Evolutionary conservation across 176 grass and related monocot genomes (phyloP).

Genomic region (Avena sativa): DNA sequence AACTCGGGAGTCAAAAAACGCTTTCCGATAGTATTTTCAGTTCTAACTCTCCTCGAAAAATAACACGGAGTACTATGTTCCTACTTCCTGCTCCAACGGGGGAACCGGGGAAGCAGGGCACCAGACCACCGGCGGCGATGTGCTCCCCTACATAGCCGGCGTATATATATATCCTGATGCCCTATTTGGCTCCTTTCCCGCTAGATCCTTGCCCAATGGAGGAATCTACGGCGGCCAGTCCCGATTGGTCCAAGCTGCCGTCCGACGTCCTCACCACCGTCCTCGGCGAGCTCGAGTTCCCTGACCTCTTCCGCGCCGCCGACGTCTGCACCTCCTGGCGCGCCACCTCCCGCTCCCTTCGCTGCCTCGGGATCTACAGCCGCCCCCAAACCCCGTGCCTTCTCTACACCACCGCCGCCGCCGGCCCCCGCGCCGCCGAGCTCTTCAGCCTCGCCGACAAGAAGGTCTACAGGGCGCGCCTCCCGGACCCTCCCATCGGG

Average conservation of each 20-base stretch:
- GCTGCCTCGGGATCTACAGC: background rate
- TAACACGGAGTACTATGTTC: too few species aligned
- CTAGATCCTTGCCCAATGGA: background rate
- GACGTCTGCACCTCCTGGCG: background rate
- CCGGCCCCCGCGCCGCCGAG: background rate
- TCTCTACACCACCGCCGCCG: background rate
- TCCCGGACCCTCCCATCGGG: background rate
- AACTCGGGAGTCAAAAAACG: too few species aligned
- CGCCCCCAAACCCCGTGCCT: background rate
- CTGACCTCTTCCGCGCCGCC: background rate
- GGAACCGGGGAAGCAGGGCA: too few species aligned
- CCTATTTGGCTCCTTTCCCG: background rate
- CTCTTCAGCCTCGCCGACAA: background rate
- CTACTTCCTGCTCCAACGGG: too few species aligned
- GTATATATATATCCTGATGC: too few species aligned
- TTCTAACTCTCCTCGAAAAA: too few species aligned
- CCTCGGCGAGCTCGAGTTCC: background rate
- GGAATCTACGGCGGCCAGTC: too few species aligned
- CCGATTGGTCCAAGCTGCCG: slow-evolving; percentile 8
- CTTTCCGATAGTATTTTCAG: too few species aligned
- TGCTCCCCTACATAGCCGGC: too few species aligned
- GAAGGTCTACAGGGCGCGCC: background rate
- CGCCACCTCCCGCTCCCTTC: background rate
- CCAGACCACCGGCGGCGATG: too few species aligned
- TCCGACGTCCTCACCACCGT: background rate